Conservation (phyloP, 257 asterid genomes). For the Solanum pinnatisectum region DNA sequence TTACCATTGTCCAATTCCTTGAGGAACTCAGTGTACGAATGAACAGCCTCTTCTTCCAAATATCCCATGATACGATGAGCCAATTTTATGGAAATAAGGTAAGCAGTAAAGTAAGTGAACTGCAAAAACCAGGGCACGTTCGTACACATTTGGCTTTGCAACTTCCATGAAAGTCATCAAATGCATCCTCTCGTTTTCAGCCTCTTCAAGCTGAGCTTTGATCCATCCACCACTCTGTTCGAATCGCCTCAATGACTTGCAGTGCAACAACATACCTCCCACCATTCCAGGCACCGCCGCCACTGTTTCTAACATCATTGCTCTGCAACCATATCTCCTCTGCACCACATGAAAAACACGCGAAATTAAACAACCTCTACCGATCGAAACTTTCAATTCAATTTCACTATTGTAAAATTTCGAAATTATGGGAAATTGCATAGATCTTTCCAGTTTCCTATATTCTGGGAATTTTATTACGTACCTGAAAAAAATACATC, state of each 20-base stretch:
- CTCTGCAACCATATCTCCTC: conserved; percentile 70
- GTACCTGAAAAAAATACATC: conserved; percentile 77
- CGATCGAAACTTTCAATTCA: neutral
- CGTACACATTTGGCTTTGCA: conserved; percentile 58
- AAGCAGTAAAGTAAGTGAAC: conserved; percentile 54
- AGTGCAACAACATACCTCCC: conserved; percentile 59
- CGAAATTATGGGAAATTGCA: neutral
- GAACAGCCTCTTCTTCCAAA: conserved; percentile 64
- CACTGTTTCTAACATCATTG: conserved; percentile 69
- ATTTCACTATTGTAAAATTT: neutral
- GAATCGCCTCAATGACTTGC: conserved; percentile 45
- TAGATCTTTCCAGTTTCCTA: neutral
- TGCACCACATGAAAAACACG: neutral
- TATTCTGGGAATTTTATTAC: neutral
- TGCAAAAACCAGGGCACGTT: conserved; percentile 46
- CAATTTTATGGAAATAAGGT: conserved; percentile 49
- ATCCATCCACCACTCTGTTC: conserved; percentile 75
- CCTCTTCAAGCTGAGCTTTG: conserved; percentile 55
- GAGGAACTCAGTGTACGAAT: conserved; percentile 52
- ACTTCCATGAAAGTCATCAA: conserved; percentile 80
- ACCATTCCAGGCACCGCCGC: conserved; percentile 82
- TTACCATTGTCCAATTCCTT: conserved; percentile 58
- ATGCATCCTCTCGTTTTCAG: conserved; percentile 69
- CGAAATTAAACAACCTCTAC: neutral
- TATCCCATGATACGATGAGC: conserved; percentile 68